A percentile compares a stretch with the other conserved stretches of the same genome.
Evolutionary conservation across 2,329 filamentous ascomycete genomes (phyloP).

Genomic region (Gliomastix tumulicola): DNA sequence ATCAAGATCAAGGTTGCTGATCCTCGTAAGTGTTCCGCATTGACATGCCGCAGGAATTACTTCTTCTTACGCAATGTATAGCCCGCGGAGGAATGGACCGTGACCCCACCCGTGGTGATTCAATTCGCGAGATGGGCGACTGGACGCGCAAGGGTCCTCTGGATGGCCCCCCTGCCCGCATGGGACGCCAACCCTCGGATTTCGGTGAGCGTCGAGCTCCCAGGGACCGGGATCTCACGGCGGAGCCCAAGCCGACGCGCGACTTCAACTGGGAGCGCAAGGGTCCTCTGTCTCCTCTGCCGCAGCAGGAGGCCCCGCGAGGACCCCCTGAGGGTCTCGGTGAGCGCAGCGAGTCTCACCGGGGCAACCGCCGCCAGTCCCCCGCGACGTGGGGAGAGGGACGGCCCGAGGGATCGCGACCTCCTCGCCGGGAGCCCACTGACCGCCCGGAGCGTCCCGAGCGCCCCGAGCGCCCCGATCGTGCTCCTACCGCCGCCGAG

Average conservation of each 20-base stretch:
- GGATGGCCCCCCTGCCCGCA: slow-evolving; percentile 49
- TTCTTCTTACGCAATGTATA: no score
- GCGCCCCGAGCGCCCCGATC: slow-evolving; percentile 54
- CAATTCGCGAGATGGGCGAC: slow-evolving; percentile 71
- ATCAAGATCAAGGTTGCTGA: slow-evolving; percentile 95
- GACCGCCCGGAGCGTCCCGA: slow-evolving; percentile 70
- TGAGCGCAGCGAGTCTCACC: slow-evolving; percentile 49
- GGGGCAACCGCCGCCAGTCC: slow-evolving; percentile 58
- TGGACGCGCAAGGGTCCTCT: slow-evolving; percentile 93
- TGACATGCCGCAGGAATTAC: no score
- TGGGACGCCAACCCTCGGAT: slow-evolving; percentile 37
- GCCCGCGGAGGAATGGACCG: slow-evolving; percentile 92
- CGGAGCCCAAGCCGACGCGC: slow-evolving; percentile 56
- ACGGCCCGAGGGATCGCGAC: slow-evolving; percentile 69
- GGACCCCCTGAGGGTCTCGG: slow-evolving; percentile 44
- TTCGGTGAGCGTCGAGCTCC: slow-evolving; percentile 57
- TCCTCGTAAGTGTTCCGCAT: slow-evolving; percentile 71
- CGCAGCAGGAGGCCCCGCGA: slow-evolving; percentile 39
- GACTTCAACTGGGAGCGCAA: slow-evolving; percentile 91
- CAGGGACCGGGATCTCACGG: slow-evolving; percentile 52
- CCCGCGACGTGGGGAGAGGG: slow-evolving; percentile 73
- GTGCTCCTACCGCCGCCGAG: slow-evolving; percentile 79
- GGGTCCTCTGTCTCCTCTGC: slow-evolving; percentile 74
- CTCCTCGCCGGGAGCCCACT: slow-evolving; percentile 68
- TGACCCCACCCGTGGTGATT: slow-evolving; percentile 48